Conservation (phyloP, 2,329 filamentous ascomycete species). For the Fusarium burgessii region DNA sequence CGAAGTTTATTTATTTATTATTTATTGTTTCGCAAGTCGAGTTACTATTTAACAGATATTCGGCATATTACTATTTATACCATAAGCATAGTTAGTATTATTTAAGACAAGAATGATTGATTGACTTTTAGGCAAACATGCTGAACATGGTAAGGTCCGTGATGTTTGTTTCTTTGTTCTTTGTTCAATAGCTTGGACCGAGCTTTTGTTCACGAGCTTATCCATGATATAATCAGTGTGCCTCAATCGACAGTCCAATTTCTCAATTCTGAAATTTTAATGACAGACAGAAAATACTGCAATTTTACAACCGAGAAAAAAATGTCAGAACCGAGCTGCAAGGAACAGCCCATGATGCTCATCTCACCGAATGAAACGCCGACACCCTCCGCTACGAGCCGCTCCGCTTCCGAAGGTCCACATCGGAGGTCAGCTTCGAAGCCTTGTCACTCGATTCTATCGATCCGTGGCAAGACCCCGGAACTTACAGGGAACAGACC, state of each 20-base stretch:
- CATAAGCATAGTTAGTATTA: slow-evolving; percentile 30
- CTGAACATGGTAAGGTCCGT: slow-evolving; percentile 6
- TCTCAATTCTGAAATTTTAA: background rate
- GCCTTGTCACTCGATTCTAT: background rate
- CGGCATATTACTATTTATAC: slow-evolving; percentile 30
- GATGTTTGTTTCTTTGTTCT: slow-evolving; percentile 35
- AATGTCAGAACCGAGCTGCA: background rate
- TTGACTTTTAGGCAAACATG: slow-evolving; percentile 10
- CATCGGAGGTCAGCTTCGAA: slow-evolving; percentile 13
- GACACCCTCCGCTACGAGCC: slow-evolving; percentile 21
- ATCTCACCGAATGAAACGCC: slow-evolving; percentile 31
- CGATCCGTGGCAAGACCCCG: background rate
- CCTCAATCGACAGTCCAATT: background rate
- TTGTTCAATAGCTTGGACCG: background rate
- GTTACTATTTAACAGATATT: slow-evolving; percentile 25
- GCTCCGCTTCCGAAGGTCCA: slow-evolving; percentile 23
- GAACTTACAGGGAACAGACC: no score
- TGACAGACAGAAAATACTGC: background rate
- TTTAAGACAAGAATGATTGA: slow-evolving; percentile 17
- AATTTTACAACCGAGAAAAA: background rate
- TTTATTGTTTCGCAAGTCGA: background rate
- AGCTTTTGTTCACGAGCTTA: background rate
- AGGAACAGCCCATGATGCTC: background rate
- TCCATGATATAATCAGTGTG: background rate
- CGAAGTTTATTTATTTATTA: slow-evolving; percentile 5